phyloP scores from a whole-genome alignment of 805 yeast genomes.

The Blastobotrys chiropterorum region DNA sequence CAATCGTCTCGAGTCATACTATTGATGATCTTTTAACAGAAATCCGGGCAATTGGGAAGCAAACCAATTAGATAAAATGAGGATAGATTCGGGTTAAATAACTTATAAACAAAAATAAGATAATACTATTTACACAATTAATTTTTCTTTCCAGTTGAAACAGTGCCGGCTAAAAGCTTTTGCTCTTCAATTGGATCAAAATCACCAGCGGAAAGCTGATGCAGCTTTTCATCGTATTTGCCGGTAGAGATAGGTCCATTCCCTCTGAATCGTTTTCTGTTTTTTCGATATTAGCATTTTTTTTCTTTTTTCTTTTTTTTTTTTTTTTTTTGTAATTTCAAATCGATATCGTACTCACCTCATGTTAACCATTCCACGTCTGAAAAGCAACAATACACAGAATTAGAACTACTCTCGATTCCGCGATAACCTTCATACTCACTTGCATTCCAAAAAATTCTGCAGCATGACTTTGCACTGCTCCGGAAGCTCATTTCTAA shows the following conservation, averaged over 20 bases:
- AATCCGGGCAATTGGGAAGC: conserved; percentile 39
- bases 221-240: conserved; percentile 81
- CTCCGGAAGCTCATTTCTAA: conserved; percentile 74
- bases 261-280: conserved; percentile 72
- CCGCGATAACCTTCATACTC: conserved; percentile 8
- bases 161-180: conserved; percentile 45
- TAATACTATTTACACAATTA: neutral
- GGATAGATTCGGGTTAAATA: too few relatives aligned
- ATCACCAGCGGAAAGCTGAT: conserved; percentile 70
- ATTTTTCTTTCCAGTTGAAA: neutral
- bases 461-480: conserved; percentile 78
- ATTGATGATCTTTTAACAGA: conserved; percentile 41
- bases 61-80: neutral
- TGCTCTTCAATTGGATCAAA: conserved; percentile 79
- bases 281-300: too few relatives aligned
- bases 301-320: too few relatives aligned
- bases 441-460: conserved; percentile 81
- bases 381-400: too few relatives aligned
- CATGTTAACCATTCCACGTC: conserved; percentile 84
- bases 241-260: conserved; percentile 93
- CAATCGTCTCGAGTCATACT: conserved; percentile 41
- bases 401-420: neutral
- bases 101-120: neutral
- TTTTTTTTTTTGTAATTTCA: too few relatives aligned
- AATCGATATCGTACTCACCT: too few relatives aligned